Conservation (phyloP, 2,329 filamentous ascomycete species). For the Penicillium occitanis region DNA sequence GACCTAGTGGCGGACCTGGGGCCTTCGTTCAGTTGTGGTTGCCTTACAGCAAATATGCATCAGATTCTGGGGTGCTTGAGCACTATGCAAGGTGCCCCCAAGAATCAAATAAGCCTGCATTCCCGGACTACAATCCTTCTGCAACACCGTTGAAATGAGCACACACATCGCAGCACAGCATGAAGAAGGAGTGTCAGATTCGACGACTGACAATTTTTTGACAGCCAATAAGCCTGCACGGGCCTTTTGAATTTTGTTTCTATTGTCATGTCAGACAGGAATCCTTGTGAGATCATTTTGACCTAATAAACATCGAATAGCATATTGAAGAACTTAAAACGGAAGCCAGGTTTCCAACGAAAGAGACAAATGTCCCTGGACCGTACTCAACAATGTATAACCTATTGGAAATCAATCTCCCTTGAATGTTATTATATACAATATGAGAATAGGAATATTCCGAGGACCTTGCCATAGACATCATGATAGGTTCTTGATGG, state of each 20-base stretch:
- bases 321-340: neutral
- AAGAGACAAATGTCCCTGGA: neutral
- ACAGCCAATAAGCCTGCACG: neutral
- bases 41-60: conserved; percentile 6
- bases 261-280: neutral
- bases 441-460: neutral
- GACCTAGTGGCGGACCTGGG: neutral
- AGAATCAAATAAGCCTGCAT: neutral
- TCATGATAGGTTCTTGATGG: conserved; percentile 1
- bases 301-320: neutral
- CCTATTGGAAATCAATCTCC: neutral
- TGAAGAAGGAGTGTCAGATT: neutral
- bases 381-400: neutral
- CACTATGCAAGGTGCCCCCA: neutral
- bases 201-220: neutral
- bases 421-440: neutral
- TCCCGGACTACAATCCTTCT: neutral
- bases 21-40: neutral
- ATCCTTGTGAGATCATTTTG: neutral
- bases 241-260: neutral
- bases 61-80: neutral
- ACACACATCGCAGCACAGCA: neutral
- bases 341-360: neutral
- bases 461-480: neutral
- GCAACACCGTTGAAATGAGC: conserved; percentile 1